A percentile compares a stretch with the other conserved stretches of the same genome.
These are phyloP conservation scores for Arctostaphylos glauca DNA, from an alignment of 148 eudicot genomes.

Conservation along the genomic window DNA sequence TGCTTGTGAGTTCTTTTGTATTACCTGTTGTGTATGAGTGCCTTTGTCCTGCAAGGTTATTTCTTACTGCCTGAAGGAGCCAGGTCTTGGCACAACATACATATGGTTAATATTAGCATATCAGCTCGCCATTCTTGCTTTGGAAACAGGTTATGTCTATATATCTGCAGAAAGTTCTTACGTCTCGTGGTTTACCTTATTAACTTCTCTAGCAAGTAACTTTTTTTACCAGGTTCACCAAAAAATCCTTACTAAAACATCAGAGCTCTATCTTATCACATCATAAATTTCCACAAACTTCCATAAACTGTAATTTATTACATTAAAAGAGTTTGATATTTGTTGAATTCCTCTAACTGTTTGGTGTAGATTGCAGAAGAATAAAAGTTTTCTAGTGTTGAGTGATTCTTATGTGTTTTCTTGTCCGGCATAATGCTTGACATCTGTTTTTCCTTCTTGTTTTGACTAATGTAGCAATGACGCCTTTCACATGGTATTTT, in stretches of 20 bases:
- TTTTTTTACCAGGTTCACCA: background rate
- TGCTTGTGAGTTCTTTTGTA: too few species aligned
- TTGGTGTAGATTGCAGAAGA: background rate
- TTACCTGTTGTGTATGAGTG: too few species aligned
- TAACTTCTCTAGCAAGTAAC: background rate
- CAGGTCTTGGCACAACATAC: conserved; percentile 64
- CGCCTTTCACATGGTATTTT: conserved; percentile 3
- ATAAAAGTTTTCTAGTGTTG: background rate
- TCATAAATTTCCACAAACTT: background rate
- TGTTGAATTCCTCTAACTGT: background rate
- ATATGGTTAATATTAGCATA: conserved; percentile 75
- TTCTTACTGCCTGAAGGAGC: conserved; percentile 94
- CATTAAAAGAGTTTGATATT: background rate
- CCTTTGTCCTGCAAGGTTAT: conserved; percentile 58
- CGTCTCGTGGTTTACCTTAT: background rate
- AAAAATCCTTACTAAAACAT: background rate
- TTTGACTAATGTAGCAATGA: background rate
- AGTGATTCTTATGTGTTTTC: background rate
- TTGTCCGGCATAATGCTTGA: background rate
- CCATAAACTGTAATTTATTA: background rate
- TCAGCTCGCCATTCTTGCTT: conserved; percentile 92
- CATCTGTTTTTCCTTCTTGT: background rate
- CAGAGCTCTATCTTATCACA: background rate
- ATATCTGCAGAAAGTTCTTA: background rate
- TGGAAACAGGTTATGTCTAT: too few species aligned